A percentile compares a stretch with the other conserved stretches of the same genome.
phyloP scores from a whole-genome alignment of 2,329 filamentous ascomycete genomes.

The Chaetomium sp. region DNA sequence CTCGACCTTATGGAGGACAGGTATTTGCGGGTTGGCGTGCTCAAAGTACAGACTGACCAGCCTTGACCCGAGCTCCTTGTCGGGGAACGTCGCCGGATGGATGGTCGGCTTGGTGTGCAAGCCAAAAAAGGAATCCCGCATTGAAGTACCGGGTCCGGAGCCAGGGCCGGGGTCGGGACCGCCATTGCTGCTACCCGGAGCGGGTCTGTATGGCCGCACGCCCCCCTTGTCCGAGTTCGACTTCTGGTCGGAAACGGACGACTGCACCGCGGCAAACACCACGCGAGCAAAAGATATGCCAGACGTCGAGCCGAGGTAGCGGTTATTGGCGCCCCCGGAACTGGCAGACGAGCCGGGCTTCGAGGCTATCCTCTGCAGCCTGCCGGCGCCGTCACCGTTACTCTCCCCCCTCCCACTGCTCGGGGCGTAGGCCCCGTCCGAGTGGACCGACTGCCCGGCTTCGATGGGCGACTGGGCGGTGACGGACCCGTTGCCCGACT shows the following conservation, averaged over 20 bases:
- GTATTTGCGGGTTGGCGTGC: conserved; percentile 94
- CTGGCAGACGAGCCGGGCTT: conserved; percentile 45
- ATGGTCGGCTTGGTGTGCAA: conserved; percentile 88
- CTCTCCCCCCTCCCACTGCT: conserved; percentile 45
- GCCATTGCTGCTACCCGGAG: conserved; percentile 41
- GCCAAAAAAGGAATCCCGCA: conserved; percentile 97
- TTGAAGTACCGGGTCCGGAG: conserved; percentile 71
- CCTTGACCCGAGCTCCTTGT: conserved; percentile 69
- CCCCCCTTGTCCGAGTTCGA: conserved; percentile 68
- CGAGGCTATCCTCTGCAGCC: conserved; percentile 66
- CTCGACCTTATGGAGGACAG: conserved; percentile 83
- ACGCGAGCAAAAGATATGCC: conserved; percentile 94
- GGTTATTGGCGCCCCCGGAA: conserved; percentile 67
- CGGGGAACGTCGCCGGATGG: conserved; percentile 80
- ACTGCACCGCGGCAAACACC: conserved; percentile 90
- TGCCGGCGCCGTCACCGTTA: conserved; percentile 59
- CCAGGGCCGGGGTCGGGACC: conserved; percentile 36
- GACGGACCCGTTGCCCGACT: conserved; percentile 46
- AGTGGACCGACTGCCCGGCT: conserved; percentile 38
- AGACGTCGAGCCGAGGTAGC: conserved; percentile 81
- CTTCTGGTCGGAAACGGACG: conserved; percentile 63
- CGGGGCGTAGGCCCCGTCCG: conserved; percentile 34
- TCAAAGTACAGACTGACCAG: conserved; percentile 89
- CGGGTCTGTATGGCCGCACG: conserved; percentile 59
- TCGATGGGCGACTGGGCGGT: conserved; percentile 42